Evolutionary conservation across 768 basidiomycete species (phyloP), one percentile per base, ranked within the genome.

Genomic region (Tricholoma sp.): DNA sequence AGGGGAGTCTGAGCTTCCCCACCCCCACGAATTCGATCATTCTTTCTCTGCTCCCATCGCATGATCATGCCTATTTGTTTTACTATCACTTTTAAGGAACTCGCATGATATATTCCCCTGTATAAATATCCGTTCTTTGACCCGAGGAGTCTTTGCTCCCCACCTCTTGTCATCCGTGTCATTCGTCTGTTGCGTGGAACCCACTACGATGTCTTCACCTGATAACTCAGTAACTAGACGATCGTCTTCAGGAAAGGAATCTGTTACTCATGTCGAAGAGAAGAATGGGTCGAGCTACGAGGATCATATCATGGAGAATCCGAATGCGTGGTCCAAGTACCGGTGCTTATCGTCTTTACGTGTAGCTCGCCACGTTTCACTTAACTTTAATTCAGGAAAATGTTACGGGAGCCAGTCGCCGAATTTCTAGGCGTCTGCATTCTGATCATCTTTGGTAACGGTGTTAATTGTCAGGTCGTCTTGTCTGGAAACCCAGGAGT

Each of bases 381-480:
- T 51, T 21, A 19, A 11, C 5, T 31, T 53, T 47, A 34, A 51
- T n/a, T 45, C 57, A 82, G 83, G 29, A 69, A 74, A 56, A 64
- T 66, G 47, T 65, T 86, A 39, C 75, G 81, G 57, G 85, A 88
- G 68, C 79, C 83, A 14, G 77, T 76, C 27, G 86, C 84, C 14
- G 86, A 88, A 67, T 85, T 86, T 61, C 63, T 86, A 45, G 85
- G 85, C 18, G 76, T 78, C 7, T 78, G 79, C 64, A 71, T 86
- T 29, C 70, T 87, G 8, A 71, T 85, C 55, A 79, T 85, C 54
- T 82, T 86, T 59, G 85, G 85, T 21, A 72, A 71, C 43, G 84
- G 84, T 45, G 79, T 79, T 41, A 73, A 80, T 57, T 84, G 82
- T 63, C 85, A 86, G 66, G 78, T 75, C 2, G 74, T 79, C 29